Evolutionary conservation across 306 rosid species (phyloP).

Genomic region (Pterocarpus macrocarpus): DNA sequence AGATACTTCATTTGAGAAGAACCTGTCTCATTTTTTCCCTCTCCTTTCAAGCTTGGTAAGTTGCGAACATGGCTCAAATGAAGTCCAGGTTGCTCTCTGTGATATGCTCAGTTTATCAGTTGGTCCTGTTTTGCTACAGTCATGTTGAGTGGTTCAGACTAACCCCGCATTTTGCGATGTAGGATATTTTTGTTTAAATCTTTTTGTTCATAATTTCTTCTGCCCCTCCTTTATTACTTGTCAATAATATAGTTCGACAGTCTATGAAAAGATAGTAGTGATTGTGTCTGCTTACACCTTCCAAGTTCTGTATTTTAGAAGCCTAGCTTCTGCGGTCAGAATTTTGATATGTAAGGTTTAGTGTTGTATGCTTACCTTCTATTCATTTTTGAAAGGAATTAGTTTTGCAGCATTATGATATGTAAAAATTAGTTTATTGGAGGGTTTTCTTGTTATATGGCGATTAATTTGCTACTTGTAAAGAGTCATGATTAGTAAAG

Average conservation of each 20-base stretch:
- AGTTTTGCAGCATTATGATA: constrained; percentile 31
- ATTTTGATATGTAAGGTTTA: constrained; percentile 41
- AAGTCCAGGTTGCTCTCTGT: constrained; percentile 86
- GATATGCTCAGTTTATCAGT: constrained; percentile 88
- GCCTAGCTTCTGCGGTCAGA: constrained; percentile 51
- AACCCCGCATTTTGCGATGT: constrained; percentile 62
- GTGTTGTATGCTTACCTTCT: constrained; percentile 54
- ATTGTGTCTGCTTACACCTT: constrained; percentile 57
- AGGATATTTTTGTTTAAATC: constrained; percentile 59
- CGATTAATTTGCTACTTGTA: constrained; percentile 28
- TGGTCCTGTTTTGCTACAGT: constrained; percentile 85
- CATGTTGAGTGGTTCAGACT: constrained; percentile 65
- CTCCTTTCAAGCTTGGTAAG: constrained; percentile 81
- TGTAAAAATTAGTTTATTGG: constrained; percentile 30
- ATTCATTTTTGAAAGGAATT: constrained; percentile 13
- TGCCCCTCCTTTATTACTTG: constrained; percentile 39
- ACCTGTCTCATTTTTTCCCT: constrained; percentile 83
- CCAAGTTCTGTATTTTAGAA: constrained; percentile 59
- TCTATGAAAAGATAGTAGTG: constrained; percentile 64
- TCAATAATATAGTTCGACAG: constrained; percentile 67
- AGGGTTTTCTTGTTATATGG: neutral
- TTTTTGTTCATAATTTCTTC: constrained; percentile 54
- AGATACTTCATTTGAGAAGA: constrained; percentile 76
- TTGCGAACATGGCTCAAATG: constrained; percentile 96
- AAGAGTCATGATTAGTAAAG: neutral